Percentiles rank a stretch among this genome's conserved stretches.
Evolutionary conservation across 108 stramenopile genomes (phyloP).

Genomic region (Aureococcus anophagefferens): DNA sequence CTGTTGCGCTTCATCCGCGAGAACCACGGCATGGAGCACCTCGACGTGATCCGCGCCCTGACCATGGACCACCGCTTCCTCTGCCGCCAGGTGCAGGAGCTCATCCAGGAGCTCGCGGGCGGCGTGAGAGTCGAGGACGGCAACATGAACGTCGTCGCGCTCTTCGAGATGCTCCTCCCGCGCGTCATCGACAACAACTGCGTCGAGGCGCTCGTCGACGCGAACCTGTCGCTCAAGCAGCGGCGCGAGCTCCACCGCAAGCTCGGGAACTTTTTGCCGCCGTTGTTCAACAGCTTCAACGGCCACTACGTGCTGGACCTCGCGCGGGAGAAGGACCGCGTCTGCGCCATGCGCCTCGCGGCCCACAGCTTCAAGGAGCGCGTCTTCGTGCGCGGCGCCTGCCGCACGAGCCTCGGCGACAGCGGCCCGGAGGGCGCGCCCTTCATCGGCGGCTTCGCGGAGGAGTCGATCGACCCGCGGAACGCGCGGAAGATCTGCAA

Average conservation of each 20-base stretch:
- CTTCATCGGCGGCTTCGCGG: neutral
- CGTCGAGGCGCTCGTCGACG: neutral
- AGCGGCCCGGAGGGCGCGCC: neutral
- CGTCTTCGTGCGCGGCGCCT: too few relatives aligned
- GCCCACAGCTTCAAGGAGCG: neutral
- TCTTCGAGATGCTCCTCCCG: neutral
- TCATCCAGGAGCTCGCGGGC: too few relatives aligned
- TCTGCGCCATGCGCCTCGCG: neutral
- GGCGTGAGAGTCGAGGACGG: too few relatives aligned
- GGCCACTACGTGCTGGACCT: neutral
- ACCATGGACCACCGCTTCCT: too few relatives aligned
- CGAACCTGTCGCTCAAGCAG: neutral
- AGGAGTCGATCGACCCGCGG: neutral
- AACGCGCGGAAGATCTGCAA: too few relatives aligned
- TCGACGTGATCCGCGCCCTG: too few relatives aligned
- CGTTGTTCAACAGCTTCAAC: neutral
- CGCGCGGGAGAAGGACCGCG: neutral
- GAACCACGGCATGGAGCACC: too few relatives aligned
- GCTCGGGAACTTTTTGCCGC: neutral
- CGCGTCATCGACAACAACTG: neutral
- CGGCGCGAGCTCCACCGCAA: neutral
- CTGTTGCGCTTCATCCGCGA: too few relatives aligned
- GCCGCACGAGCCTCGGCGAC: neutral
- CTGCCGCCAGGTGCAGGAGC: too few relatives aligned
- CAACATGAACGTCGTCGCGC: too few relatives aligned